phyloP scores from a whole-genome alignment of 2,329 filamentous ascomycete genomes.

The Diaporthe australafricana region DNA sequence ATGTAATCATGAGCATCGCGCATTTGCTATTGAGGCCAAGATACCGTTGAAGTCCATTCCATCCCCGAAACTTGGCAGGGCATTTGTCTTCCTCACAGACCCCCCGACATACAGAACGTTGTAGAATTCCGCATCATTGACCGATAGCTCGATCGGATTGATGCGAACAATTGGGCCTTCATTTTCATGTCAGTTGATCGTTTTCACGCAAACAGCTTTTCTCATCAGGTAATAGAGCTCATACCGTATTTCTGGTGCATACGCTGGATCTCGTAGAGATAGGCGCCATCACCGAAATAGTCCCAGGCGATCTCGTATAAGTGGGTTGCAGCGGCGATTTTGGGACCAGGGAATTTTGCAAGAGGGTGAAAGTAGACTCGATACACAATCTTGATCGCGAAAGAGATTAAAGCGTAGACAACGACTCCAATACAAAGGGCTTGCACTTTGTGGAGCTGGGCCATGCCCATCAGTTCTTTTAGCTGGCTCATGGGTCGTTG shows the following conservation, averaged over 20 bases:
- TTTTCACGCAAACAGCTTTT: too few species aligned
- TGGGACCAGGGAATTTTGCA: constrained; percentile 40
- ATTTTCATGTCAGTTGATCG: too few species aligned
- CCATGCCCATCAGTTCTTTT: background rate
- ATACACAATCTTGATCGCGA: constrained; percentile 33
- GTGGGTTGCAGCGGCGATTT: constrained; percentile 39
- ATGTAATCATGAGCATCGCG: too few species aligned
- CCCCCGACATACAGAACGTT: constrained; percentile 43
- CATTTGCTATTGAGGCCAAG: background rate
- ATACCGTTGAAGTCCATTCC: constrained; percentile 36
- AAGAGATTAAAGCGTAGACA: constrained; percentile 23
- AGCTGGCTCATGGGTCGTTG: background rate
- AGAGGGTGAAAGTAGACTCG: constrained; percentile 40
- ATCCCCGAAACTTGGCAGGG: constrained; percentile 29
- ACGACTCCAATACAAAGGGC: background rate
- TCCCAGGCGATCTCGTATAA: constrained; percentile 44
- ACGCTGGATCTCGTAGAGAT: constrained; percentile 45
- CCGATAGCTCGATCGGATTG: constrained; percentile 46
- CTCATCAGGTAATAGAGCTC: background rate
- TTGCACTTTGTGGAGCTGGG: background rate
- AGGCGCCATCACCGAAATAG: constrained; percentile 40
- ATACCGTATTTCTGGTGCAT: constrained; percentile 50
- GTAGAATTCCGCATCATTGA: constrained; percentile 46
- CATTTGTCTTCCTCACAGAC: constrained; percentile 27
- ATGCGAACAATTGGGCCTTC: constrained; percentile 48